These are phyloP conservation scores for Phaeosphaeriaceae sp. DNA, from an alignment of 2,329 filamentous ascomycete species.

Conservation along the genomic window DNA sequence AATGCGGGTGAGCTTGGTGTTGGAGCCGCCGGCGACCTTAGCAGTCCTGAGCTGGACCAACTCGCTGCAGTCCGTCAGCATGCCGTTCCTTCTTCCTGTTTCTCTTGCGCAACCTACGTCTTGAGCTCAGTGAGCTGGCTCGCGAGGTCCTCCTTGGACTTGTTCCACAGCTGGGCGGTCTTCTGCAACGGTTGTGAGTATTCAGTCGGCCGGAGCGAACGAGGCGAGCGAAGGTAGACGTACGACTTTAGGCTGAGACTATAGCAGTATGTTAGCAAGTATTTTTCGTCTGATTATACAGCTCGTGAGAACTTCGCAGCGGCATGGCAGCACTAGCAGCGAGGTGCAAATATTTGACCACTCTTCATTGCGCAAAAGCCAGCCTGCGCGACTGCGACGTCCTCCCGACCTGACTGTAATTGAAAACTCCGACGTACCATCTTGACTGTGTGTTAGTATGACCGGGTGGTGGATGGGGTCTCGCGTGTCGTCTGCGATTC, in stretches of 20 bases:
- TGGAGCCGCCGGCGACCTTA: conserved; percentile 92
- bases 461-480: conserved; percentile 45
- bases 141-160: conserved; percentile 97
- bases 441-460: conserved; percentile 48
- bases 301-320: conserved; percentile 28
- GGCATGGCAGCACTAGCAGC: conserved; percentile 26
- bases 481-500: conserved; percentile 47
- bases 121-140: conserved; percentile 65
- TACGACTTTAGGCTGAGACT: conserved; percentile 71
- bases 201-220: conserved; percentile 36
- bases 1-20: conserved; percentile 81
- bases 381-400: conserved; percentile 17
- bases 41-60: conserved; percentile 95
- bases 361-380: conserved; percentile 13
- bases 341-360: conserved; percentile 22
- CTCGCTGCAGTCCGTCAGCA: conserved; percentile 63
- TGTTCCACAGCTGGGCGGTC: conserved; percentile 95
- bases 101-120: conserved; percentile 38
- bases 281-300: conserved; percentile 12
- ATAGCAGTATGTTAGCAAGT: conserved; percentile 41
- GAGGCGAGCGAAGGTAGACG: conserved; percentile 29
- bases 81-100: conserved; percentile 13
- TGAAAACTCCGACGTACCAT: conserved; percentile 45
- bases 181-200: conserved; percentile 62
- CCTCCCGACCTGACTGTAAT: conserved; percentile 13